phyloP scores from a whole-genome alignment of 768 basidiomycete genomes.

The Rhizopogon vinicolor region DNA sequence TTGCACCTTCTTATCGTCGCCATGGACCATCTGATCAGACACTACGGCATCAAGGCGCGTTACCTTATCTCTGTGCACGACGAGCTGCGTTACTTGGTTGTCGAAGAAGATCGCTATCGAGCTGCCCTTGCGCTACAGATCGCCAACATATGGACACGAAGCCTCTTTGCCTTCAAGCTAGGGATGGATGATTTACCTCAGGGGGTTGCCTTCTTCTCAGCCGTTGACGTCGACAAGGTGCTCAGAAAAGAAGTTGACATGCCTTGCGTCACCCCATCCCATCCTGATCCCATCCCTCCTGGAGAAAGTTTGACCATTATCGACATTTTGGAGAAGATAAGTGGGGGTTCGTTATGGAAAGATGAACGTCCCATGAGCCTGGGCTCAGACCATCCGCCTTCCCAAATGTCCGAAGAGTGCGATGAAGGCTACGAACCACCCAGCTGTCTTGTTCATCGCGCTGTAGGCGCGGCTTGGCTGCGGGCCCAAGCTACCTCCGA shows the following conservation, averaged over 20 bases:
- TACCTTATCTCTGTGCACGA: conserved; percentile 98
- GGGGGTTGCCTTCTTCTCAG: conserved; percentile 95
- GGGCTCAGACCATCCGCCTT: conserved; percentile 3
- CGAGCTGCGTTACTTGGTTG: conserved; percentile 90
- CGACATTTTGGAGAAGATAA: conserved; percentile 60
- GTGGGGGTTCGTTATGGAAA: conserved; percentile 60
- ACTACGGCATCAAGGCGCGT: conserved; percentile 82
- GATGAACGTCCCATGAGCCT: conserved; percentile 53
- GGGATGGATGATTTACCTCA: conserved; percentile 96
- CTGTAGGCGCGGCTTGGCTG: conserved; percentile 54
- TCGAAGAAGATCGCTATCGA: conserved; percentile 87
- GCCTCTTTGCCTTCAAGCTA: conserved; percentile 85
- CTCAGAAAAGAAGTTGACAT: conserved; percentile 95
- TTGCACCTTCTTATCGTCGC: conserved; percentile 93
- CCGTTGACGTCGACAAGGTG: conserved; percentile 88
- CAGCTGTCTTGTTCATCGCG: conserved; percentile 63
- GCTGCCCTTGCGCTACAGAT: conserved; percentile 90
- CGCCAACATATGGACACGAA: conserved; percentile 93
- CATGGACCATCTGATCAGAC: conserved; percentile 82
- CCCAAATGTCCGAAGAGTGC: neutral
- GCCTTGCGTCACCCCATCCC: conserved; percentile 92
- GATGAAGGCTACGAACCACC: conserved; percentile 44
- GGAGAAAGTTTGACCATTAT: conserved; percentile 84
- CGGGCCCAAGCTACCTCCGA: conserved; percentile 66
- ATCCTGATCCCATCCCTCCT: conserved; percentile 73